Evolutionary conservation across 495 filamentous ascomycete species (phyloP).

Genomic region (Penicillium malachiteum): DNA sequence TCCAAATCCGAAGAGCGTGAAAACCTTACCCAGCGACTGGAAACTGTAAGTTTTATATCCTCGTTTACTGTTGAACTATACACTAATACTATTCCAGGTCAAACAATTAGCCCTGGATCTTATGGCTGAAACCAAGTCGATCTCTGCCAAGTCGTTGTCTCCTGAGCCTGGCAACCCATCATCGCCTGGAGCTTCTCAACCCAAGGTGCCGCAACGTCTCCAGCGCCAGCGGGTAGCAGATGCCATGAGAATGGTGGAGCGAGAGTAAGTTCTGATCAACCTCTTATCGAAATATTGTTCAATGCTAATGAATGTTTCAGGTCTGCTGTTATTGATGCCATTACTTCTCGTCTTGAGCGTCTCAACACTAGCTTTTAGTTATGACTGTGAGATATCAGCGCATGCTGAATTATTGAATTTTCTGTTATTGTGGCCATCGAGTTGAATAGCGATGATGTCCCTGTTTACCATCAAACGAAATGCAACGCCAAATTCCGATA

Average conservation of each 20-base stretch:
- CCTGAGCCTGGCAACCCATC: constrained; percentile 31
- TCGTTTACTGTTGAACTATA: constrained; percentile 15
- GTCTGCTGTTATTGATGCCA: constrained; percentile 41
- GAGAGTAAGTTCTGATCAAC: constrained; percentile 50
- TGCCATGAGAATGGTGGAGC: constrained; percentile 68
- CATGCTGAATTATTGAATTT: background rate
- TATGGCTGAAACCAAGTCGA: constrained; percentile 45
- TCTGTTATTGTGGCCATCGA: background rate
- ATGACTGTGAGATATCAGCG: background rate
- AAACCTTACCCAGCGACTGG: constrained; percentile 35
- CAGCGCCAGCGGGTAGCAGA: constrained; percentile 66
- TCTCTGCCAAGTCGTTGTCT: constrained; percentile 27
- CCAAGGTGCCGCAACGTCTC: constrained; percentile 63
- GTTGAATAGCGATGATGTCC: background rate
- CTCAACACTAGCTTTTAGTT: constrained; percentile 30
- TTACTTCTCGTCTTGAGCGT: constrained; percentile 41
- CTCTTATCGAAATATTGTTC: background rate
- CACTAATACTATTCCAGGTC: constrained; percentile 33
- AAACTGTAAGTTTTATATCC: constrained; percentile 29
- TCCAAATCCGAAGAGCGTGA: constrained; percentile 27
- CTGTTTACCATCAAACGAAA: too few species aligned
- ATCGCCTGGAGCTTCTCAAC: constrained; percentile 29
- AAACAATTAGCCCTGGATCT: constrained; percentile 52
- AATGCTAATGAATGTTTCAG: constrained; percentile 17
- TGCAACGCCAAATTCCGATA: too few species aligned